These are phyloP conservation scores for Chloris gayana DNA, from an alignment of 176 grass and related monocot species.

Conservation along the genomic window DNA sequence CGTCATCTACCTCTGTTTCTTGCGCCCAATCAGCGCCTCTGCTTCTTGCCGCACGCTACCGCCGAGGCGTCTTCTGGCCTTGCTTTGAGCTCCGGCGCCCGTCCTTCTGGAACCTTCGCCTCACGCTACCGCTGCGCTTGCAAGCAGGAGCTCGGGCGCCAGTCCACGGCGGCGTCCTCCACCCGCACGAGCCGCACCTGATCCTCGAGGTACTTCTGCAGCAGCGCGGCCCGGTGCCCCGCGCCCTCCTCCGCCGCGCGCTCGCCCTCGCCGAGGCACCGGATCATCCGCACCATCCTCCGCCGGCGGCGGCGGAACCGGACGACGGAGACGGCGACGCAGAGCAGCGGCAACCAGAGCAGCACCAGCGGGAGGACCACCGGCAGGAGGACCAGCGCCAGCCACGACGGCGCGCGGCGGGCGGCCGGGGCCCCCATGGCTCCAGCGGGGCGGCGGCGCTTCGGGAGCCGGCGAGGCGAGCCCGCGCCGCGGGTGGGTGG, in stretches of 20 bases:
- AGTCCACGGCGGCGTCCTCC: neutral
- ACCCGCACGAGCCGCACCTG: conserved; percentile 67
- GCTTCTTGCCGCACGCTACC: neutral
- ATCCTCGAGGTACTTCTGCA: conserved; percentile 71
- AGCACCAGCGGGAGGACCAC: conserved; percentile 52
- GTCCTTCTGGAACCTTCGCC: neutral
- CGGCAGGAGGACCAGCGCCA: conserved; percentile 51
- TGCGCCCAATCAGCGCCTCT: neutral
- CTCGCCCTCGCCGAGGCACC: neutral
- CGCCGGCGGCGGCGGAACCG: conserved; percentile 39
- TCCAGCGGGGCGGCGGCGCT: neutral
- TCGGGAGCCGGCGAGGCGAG: neutral
- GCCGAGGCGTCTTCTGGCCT: neutral
- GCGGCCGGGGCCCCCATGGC: conserved; percentile 17
- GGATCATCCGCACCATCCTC: neutral
- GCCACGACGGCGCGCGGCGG: neutral
- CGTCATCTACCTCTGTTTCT: neutral
- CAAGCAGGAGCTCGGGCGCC: neutral
- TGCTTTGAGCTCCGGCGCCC: neutral
- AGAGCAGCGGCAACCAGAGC: conserved; percentile 57
- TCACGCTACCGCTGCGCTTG: neutral
- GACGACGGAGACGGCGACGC: conserved; percentile 36
- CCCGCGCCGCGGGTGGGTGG: no score
- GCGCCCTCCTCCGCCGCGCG: neutral
- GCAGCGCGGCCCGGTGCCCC: conserved; percentile 21